Conservation (phyloP, 2,329 filamentous ascomycete genomes). For the Aspergillus clavatus region DNA sequence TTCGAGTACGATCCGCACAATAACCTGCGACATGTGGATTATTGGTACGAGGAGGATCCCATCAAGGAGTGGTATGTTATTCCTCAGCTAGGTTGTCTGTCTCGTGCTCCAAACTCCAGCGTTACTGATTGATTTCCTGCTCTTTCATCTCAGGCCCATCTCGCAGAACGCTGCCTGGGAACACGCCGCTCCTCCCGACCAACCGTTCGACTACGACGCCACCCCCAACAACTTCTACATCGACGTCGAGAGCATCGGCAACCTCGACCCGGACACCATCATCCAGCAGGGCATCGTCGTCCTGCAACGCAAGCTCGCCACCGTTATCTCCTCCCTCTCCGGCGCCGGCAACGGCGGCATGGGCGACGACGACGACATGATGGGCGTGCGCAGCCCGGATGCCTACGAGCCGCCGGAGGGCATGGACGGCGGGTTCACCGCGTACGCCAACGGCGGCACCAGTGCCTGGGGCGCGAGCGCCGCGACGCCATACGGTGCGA, state of each 20-base stretch:
- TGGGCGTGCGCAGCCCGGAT: slow-evolving; percentile 49
- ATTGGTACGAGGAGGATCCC: slow-evolving; percentile 89
- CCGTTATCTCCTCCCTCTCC: slow-evolving; percentile 63
- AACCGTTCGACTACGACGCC: slow-evolving; percentile 87
- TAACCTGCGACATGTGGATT: slow-evolving; percentile 83
- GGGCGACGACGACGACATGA: slow-evolving; percentile 42
- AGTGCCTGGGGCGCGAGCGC: slow-evolving; percentile 63
- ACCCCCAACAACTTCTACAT: slow-evolving; percentile 83
- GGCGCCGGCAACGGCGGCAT: slow-evolving; percentile 47
- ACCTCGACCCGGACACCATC: slow-evolving; percentile 82
- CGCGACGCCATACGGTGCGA: slow-evolving; percentile 55
- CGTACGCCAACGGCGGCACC: slow-evolving; percentile 46
- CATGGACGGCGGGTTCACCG: slow-evolving; percentile 39
- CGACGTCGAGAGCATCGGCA: slow-evolving; percentile 84
- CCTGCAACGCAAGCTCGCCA: slow-evolving; percentile 84
- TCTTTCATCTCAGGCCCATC: slow-evolving; percentile 31
- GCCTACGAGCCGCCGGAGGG: slow-evolving; percentile 45
- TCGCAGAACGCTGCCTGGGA: slow-evolving; percentile 59
- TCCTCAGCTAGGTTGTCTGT: not conserved
- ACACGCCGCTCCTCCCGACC: slow-evolving; percentile 72
- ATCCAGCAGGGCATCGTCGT: slow-evolving; percentile 83
- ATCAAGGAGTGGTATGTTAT: slow-evolving; percentile 71
- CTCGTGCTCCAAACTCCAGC: not conserved
- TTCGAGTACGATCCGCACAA: slow-evolving; percentile 99
- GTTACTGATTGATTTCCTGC: no score